phyloP scores from a whole-genome alignment of 2,329 filamentous ascomycete genomes.

The Hortaea sp. region DNA sequence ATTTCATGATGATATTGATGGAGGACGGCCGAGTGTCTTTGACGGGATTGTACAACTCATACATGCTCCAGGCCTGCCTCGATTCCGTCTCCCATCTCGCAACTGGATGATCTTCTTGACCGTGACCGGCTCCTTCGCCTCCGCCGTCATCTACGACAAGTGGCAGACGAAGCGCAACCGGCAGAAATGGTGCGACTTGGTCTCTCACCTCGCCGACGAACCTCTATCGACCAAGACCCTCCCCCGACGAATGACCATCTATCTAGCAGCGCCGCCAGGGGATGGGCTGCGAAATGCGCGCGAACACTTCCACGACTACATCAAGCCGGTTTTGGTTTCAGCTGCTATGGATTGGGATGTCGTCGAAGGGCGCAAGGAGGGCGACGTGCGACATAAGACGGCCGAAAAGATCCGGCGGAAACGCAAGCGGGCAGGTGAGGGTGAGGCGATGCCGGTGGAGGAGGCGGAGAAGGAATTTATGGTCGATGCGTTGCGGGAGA shows the following conservation, averaged over 20 bases:
- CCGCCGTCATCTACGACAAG: conserved; percentile 81
- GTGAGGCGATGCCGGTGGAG: conserved; percentile 30
- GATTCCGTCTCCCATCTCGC: conserved; percentile 78
- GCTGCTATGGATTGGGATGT: conserved; percentile 95
- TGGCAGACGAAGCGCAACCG: conserved; percentile 79
- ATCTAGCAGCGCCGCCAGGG: conserved; percentile 73
- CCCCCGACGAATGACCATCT: conserved; percentile 76
- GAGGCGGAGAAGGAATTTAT: conserved; percentile 49
- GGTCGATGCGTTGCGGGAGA: conserved; percentile 53
- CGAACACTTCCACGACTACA: conserved; percentile 91
- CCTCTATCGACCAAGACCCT: conserved; percentile 62
- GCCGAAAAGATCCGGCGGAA: conserved; percentile 71
- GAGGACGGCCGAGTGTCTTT: too few species aligned
- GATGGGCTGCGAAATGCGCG: conserved; percentile 77
- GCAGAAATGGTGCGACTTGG: conserved; percentile 74
- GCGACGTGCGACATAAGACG: conserved; percentile 79
- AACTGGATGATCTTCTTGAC: conserved; percentile 97
- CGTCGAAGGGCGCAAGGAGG: conserved; percentile 80
- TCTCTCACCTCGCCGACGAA: conserved; percentile 74
- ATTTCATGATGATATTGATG: too few species aligned
- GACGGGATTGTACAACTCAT: not conserved
- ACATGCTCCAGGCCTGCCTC: conserved; percentile 59
- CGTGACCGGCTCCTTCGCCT: conserved; percentile 65
- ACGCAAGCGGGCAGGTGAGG: conserved; percentile 51
- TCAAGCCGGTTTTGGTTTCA: conserved; percentile 83